A percentile compares a stretch with the other conserved stretches of the same genome.
phyloP scores from a whole-genome alignment of 225 moss, liverwort and hornwort genomes.

The Sphagnum contortum region DNA sequence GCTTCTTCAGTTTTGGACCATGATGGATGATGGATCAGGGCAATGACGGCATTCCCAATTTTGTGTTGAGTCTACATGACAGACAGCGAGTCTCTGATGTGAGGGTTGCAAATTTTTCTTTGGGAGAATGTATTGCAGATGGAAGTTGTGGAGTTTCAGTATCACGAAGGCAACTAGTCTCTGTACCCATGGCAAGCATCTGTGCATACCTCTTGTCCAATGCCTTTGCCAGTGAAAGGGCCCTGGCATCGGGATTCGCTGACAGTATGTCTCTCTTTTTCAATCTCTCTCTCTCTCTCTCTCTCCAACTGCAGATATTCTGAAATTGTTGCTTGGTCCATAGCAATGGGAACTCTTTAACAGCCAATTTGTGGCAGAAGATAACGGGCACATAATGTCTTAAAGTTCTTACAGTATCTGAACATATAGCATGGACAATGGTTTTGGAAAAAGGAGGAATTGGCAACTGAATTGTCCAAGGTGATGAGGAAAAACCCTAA shows the following conservation, averaged over 20 bases:
- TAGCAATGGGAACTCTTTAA: neutral
- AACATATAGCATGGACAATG: neutral
- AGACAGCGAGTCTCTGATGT: too few species aligned
- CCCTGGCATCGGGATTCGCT: conserved; percentile 34
- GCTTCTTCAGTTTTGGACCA: too few species aligned
- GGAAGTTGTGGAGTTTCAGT: conserved; percentile 7
- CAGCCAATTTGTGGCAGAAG: neutral
- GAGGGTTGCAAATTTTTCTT: too few species aligned
- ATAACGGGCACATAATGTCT: neutral
- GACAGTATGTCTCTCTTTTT: conserved; percentile 33
- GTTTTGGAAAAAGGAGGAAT: too few species aligned
- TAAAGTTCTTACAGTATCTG: neutral
- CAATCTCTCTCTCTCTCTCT: conserved; percentile 2
- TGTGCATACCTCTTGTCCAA: conserved; percentile 23
- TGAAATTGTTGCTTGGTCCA: neutral
- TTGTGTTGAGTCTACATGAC: too few species aligned
- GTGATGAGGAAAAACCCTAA: too few species aligned
- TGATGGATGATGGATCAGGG: too few species aligned
- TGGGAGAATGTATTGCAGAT: conserved; percentile 2
- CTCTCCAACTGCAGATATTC: neutral
- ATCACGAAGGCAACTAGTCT: conserved; percentile 29
- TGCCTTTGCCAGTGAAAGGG: conserved; percentile 14
- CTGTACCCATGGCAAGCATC: conserved; percentile 28
- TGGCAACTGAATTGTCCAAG: too few species aligned
- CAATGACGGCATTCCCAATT: too few species aligned